A percentile compares a stretch with the other conserved stretches of the same genome.
Conservation (phyloP, 2,329 filamentous ascomycete species). For the Fusarium oligoseptatum region DNA sequence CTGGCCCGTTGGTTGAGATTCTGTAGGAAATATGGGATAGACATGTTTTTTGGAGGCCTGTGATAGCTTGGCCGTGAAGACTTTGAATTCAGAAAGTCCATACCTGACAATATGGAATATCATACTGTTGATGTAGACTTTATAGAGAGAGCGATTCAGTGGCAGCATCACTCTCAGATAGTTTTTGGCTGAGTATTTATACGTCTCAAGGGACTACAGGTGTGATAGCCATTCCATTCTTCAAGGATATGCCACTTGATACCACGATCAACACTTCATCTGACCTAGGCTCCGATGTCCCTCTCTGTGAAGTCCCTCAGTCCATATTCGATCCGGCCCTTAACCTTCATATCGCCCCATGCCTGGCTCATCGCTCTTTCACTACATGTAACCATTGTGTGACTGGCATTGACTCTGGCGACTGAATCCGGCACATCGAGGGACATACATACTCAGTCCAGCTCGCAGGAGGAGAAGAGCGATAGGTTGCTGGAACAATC, state of each 20-base stretch:
- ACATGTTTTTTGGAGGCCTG: not conserved
- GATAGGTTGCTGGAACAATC: not conserved
- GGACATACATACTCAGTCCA: not conserved
- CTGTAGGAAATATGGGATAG: not conserved
- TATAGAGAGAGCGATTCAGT: too few relatives aligned
- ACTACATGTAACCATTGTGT: not conserved
- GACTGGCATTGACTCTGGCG: not conserved
- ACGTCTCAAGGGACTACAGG: too few relatives aligned
- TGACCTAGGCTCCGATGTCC: too few relatives aligned
- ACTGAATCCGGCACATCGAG: not conserved
- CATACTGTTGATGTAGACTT: not conserved
- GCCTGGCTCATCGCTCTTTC: not conserved
- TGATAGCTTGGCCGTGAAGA: not conserved
- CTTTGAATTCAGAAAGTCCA: not conserved
- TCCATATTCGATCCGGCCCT: not conserved
- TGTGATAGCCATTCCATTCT: too few relatives aligned
- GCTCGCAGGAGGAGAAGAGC: not conserved
- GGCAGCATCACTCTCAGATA: too few relatives aligned
- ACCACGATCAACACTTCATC: too few relatives aligned
- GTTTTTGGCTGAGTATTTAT: too few relatives aligned
- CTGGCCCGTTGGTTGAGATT: not conserved
- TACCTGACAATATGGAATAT: not conserved
- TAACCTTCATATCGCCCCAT: not conserved
- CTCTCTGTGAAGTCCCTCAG: too few relatives aligned
- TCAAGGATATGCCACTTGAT: too few relatives aligned